Evolutionary conservation across 495 filamentous ascomycete genomes (phyloP).

Genomic region (Aspergillus wentii): DNA sequence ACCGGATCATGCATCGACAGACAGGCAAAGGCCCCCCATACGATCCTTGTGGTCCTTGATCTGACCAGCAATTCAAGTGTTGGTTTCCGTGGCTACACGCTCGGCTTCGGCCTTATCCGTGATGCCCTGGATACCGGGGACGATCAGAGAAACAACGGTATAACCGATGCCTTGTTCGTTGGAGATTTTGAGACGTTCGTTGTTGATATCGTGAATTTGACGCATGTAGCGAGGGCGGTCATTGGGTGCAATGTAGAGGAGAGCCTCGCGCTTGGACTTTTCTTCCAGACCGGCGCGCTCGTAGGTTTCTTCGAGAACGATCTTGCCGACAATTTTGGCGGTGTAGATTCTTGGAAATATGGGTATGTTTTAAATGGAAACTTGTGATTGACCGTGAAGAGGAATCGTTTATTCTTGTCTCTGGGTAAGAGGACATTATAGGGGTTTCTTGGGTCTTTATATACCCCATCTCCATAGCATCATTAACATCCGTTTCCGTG

Average conservation of each 20-base stretch:
- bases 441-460: no score
- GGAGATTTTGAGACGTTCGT: conserved; percentile 35
- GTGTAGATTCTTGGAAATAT: no score
- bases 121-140: conserved; percentile 46
- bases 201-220: conserved; percentile 31
- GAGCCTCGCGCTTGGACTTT: conserved; percentile 18
- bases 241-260: conserved; percentile 13
- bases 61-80: conserved; percentile 42
- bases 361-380: no score
- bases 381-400: no score
- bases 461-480: no score
- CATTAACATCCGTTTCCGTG: no score
- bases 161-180: conserved; percentile 48
- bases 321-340: no score
- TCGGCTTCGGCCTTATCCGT: conserved; percentile 14
- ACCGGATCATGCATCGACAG: conserved; percentile 36
- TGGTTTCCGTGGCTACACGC: conserved; percentile 26
- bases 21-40: conserved; percentile 43
- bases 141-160: conserved; percentile 42
- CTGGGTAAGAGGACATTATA: no score
- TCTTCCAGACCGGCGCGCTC: conserved; percentile 18
- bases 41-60: conserved; percentile 38
- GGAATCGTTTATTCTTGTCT: no score
- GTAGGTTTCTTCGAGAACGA: conserved; percentile 32
- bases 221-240: conserved; percentile 14